These are phyloP conservation scores for Aspergillus novoparasiticus DNA, from an alignment of 2,329 filamentous ascomycete genomes.

Conservation along the genomic window DNA sequence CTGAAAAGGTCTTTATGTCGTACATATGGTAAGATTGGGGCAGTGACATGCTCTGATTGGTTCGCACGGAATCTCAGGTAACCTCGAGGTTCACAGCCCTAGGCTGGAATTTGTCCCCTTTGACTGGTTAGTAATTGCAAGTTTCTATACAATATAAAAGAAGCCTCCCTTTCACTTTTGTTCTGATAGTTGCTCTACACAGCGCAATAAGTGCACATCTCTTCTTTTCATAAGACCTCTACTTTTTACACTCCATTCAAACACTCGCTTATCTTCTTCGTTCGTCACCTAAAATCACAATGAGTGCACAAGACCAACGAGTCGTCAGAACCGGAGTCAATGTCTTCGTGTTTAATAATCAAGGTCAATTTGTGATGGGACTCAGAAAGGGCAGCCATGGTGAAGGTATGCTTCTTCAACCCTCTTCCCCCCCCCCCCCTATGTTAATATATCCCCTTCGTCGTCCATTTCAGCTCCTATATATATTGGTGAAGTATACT, in stretches of 20 bases:
- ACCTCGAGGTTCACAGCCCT: not conserved
- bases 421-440: not conserved
- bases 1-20: too few relatives aligned
- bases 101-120: not conserved
- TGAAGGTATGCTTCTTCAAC: slow-evolving; percentile 8
- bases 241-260: too few relatives aligned
- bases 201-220: too few relatives aligned
- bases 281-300: not conserved
- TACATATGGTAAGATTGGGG: not conserved
- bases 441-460: not conserved
- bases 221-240: too few relatives aligned
- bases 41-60: not conserved
- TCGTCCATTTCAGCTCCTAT: too few relatives aligned
- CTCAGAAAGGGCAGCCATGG: slow-evolving; percentile 21
- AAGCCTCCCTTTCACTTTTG: too few relatives aligned
- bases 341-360: slow-evolving; percentile 17
- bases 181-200: not conserved
- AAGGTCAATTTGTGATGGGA: slow-evolving; percentile 18
- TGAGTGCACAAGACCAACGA: not conserved
- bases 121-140: not conserved
- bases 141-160: not conserved
- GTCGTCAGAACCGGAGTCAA: slow-evolving; percentile 17
- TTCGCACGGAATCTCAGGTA: not conserved
- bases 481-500: too few relatives aligned
- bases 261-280: not conserved